These are phyloP conservation scores for Danielozyma ontarioensis DNA, from an alignment of 805 yeast species.

Conservation along the genomic window DNA sequence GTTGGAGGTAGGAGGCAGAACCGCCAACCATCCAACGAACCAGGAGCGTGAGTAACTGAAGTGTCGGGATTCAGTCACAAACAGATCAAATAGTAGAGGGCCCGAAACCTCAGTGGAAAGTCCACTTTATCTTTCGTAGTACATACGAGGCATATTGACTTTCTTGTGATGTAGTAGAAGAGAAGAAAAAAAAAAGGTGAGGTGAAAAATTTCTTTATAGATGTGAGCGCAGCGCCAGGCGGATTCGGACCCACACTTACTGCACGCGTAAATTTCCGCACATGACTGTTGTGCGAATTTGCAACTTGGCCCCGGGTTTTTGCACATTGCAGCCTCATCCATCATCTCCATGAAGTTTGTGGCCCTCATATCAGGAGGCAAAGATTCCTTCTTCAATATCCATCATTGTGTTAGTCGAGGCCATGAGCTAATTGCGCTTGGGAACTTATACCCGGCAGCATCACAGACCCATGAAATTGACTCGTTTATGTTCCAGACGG, in stretches of 20 bases:
- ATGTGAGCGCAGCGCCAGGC: too few species aligned
- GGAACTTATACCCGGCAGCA: slow-evolving; percentile 68
- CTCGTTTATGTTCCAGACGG: slow-evolving; percentile 97
- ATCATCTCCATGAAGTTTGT: slow-evolving; percentile 69
- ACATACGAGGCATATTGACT: slow-evolving; percentile 64
- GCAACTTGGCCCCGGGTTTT: slow-evolving; percentile 2
- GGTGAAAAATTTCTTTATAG: background rate
- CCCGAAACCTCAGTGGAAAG: slow-evolving; percentile 58
- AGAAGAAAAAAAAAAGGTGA: slow-evolving; percentile 1
- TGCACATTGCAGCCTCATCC: background rate
- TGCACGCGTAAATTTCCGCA: slow-evolving; percentile 1
- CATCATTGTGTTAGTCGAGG: slow-evolving; percentile 81
- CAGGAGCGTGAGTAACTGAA: slow-evolving; percentile 48
- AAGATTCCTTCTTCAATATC: slow-evolving; percentile 89
- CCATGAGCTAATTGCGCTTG: slow-evolving; percentile 81
- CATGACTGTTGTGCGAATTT: too few species aligned
- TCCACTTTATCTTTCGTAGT: slow-evolving; percentile 5
- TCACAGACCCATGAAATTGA: slow-evolving; percentile 61
- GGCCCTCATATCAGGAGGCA: slow-evolving; percentile 92
- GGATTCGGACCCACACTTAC: slow-evolving; percentile 2
- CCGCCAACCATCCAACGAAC: background rate
- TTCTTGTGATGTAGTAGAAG: slow-evolving; percentile 9
- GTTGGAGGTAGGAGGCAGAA: background rate
- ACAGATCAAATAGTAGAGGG: slow-evolving; percentile 43
- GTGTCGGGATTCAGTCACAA: slow-evolving; percentile 86